Base-by-base conservation (phyloP, 352 stramenopile species). In the Plasmopara muralis region DNA sequence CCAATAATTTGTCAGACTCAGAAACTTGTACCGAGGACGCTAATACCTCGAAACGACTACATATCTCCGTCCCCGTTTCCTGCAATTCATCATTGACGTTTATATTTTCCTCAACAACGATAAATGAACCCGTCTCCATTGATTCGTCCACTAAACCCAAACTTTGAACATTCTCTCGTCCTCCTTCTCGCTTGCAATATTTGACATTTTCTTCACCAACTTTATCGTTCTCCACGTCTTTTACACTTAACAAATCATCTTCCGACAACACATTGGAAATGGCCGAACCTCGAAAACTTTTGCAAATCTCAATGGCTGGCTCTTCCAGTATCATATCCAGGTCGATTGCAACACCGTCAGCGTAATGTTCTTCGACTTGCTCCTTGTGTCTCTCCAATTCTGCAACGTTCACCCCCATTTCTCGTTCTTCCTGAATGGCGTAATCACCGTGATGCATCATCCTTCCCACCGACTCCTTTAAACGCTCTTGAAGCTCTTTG, bases 401-500 rank as follows among this genome's bases (percentile, higher is more conserved):
- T 7, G 38, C 18, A 15, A 28, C 30, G 13, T 54, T 20, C 44
- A 34, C 15, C 43, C 40, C 30, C 1, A 4, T 41, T 35, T 31
- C 14, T 41, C 38, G 20, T n/a, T 30, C 33, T 45, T 7, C n/a
- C 9, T 51, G 20, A 25, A 1, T 25, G 20, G 3, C 20, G 3
- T 3, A 25, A 25, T 25, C 20, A 25, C 20, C 20, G 20, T 25
- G 20, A 25, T 25, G 20, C 20, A 25, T 25, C 20, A 25, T 25
- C 4, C 4, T 35, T 5, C 10, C 31, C 31, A 12, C 49, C 15
- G 54, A 47, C 12, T 34, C 49, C 12, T 62, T 28, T 5, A 85
- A 15, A 38, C 69, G 55, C 14, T 55, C 49, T 43, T 70, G 75
- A 13, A 87, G 65, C 38, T 83, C 66, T 2, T 70, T n/a, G 47